Evolutionary conservation across 805 yeast genomes (phyloP).

Genomic region (Ogataea nitratoaversa): DNA sequence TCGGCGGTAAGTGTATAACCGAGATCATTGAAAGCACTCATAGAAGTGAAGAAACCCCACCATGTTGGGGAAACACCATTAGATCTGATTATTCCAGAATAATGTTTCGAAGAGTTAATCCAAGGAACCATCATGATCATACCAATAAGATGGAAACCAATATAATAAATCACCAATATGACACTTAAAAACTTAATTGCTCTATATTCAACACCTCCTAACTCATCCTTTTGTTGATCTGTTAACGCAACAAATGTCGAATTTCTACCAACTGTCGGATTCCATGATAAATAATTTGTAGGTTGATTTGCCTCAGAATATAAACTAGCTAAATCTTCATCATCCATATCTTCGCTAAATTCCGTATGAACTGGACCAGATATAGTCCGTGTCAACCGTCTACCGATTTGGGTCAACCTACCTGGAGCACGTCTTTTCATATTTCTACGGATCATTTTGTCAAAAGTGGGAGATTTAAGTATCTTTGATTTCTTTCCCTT

Average conservation of each 20-base stretch:
- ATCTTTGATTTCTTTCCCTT: conserved; percentile 10
- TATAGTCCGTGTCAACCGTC: conserved; percentile 21
- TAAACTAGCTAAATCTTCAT: conserved; percentile 28
- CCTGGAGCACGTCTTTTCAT: conserved; percentile 10
- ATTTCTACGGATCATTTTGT: conserved; percentile 33
- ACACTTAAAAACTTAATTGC: conserved; percentile 74
- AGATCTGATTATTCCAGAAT: conserved; percentile 39
- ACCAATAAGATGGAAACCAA: conserved; percentile 68
- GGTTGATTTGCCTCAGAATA: conserved; percentile 35
- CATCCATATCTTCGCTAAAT: conserved; percentile 17
- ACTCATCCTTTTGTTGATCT: conserved; percentile 82
- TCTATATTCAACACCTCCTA: conserved; percentile 96
- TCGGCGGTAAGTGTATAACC: conserved; percentile 81
- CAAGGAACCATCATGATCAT: conserved; percentile 57
- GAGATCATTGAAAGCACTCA: conserved; percentile 77
- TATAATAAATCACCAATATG: conserved; percentile 60
- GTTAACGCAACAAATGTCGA: conserved; percentile 83
- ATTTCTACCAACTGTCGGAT: conserved; percentile 88
- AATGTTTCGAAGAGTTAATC: conserved; percentile 41
- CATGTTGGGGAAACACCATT: conserved; percentile 73
- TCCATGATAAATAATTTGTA: conserved; percentile 77
- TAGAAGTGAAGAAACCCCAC: conserved; percentile 90
- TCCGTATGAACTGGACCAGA: conserved; percentile 7
- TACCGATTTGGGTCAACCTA: conserved; percentile 19
- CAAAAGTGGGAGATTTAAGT: conserved; percentile 47